phyloP scores from a whole-genome alignment of 2,329 filamentous ascomycete species.

The Dactylellina cionopaga region DNA sequence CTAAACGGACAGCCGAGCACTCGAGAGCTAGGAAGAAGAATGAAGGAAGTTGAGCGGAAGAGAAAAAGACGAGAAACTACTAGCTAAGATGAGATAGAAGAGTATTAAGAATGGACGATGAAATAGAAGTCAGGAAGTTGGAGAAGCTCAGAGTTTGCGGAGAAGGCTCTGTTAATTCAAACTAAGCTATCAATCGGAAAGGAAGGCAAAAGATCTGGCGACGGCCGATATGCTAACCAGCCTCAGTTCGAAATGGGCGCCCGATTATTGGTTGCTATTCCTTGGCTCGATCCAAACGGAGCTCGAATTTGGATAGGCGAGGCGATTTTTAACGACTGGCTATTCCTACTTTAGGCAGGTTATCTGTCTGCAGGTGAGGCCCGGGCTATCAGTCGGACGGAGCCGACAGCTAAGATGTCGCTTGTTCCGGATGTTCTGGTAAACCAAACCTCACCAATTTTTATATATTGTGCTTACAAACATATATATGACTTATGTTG shows the following conservation, averaged over 20 bases:
- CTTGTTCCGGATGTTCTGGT: too few species aligned
- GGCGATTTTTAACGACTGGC: neutral
- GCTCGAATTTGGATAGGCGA: neutral
- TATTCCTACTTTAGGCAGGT: neutral
- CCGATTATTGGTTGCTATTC: constrained; percentile 24
- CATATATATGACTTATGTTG: too few species aligned
- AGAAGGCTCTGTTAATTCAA: constrained; percentile 18
- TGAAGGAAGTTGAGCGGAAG: neutral
- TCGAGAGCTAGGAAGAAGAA: neutral
- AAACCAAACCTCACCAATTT: too few species aligned
- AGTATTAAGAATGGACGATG: constrained; percentile 15
- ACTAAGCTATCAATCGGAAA: constrained; percentile 41
- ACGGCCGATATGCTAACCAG: constrained; percentile 40
- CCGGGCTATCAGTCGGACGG: constrained; percentile 28
- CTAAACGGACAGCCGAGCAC: neutral
- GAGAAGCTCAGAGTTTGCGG: constrained; percentile 35
- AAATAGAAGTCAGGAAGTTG: too few species aligned
- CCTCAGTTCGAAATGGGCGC: constrained; percentile 25
- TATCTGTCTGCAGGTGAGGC: constrained; percentile 11
- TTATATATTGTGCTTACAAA: too few species aligned
- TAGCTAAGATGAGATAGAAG: neutral
- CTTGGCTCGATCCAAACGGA: neutral
- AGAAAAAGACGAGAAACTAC: neutral
- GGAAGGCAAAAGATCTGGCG: constrained; percentile 51
- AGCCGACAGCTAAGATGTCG: constrained; percentile 43